Percentiles rank a stretch among this genome's conserved stretches.
These are phyloP conservation scores for Aspergillus neoniger DNA, from an alignment of 2,329 filamentous ascomycete genomes.

Conservation along the genomic window DNA sequence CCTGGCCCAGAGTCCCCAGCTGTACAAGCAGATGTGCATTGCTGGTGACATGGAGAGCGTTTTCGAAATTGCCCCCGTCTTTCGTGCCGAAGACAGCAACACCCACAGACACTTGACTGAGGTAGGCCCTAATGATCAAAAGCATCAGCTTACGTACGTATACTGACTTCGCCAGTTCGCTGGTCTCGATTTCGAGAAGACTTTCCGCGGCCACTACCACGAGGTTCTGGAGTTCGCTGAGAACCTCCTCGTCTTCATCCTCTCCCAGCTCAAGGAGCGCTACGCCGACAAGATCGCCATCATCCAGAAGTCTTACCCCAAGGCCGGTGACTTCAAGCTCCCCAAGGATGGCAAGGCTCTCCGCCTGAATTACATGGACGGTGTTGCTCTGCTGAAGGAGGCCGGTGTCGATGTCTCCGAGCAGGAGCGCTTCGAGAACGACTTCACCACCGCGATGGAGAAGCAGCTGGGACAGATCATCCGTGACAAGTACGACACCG, in stretches of 20 bases:
- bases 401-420: slow-evolving; percentile 53
- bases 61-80: slow-evolving; percentile 67
- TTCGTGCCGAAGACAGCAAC: slow-evolving; percentile 69
- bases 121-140: slow-evolving; percentile 33
- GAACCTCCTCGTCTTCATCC: slow-evolving; percentile 52
- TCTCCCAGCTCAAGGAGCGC: slow-evolving; percentile 47
- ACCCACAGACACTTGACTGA: slow-evolving; percentile 68
- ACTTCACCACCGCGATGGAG: slow-evolving; percentile 52
- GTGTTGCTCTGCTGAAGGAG: slow-evolving; percentile 50
- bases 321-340: slow-evolving; percentile 53
- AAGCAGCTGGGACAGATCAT: slow-evolving; percentile 81
- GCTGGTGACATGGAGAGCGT: slow-evolving; percentile 64
- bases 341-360: slow-evolving; percentile 53
- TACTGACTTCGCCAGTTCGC: slow-evolving; percentile 44
- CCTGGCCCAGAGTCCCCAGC: slow-evolving; percentile 65
- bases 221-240: slow-evolving; percentile 54
- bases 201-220: slow-evolving; percentile 53
- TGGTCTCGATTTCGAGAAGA: slow-evolving; percentile 56
- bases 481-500: slow-evolving; percentile 84
- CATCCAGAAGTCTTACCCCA: slow-evolving; percentile 52
- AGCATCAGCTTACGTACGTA: neutral
- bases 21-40: slow-evolving; percentile 71
- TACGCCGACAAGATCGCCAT: slow-evolving; percentile 49
- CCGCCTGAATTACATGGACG: slow-evolving; percentile 53
- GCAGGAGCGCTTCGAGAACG: slow-evolving; percentile 51